phyloP scores from a whole-genome alignment of 306 rosid species.

The Lathyrus tuberosus region DNA sequence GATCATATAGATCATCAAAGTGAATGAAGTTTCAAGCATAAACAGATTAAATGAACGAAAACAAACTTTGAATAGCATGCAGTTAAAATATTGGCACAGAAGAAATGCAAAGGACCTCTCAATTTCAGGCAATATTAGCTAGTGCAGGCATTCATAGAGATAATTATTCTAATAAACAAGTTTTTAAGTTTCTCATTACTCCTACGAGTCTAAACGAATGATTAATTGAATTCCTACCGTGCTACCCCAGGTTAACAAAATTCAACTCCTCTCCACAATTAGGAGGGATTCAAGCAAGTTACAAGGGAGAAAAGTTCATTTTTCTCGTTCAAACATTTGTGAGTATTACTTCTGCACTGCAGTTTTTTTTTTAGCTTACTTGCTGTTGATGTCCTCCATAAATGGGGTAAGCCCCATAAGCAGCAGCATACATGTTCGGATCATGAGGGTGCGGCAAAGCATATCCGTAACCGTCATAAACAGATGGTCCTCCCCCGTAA shows the following conservation, averaged over 20 bases:
- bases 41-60: background rate
- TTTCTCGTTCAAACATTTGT: slow-evolving; percentile 37
- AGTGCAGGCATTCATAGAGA: slow-evolving; percentile 17
- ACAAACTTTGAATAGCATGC: background rate
- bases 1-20: background rate
- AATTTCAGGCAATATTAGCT: slow-evolving; percentile 16
- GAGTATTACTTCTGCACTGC: slow-evolving; percentile 39
- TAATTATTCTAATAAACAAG: slow-evolving; percentile 48
- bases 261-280: slow-evolving; percentile 78
- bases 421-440: slow-evolving; percentile 79
- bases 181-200: slow-evolving; percentile 45
- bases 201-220: slow-evolving; percentile 54
- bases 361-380: slow-evolving; percentile 67
- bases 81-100: background rate
- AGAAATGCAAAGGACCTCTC: background rate
- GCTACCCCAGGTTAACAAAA: slow-evolving; percentile 68
- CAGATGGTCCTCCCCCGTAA: slow-evolving; percentile 77
- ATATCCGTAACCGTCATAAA: slow-evolving; percentile 92
- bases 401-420: slow-evolving; percentile 86
- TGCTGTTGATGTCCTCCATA: slow-evolving; percentile 93
- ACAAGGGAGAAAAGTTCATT: slow-evolving; percentile 45
- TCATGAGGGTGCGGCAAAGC: slow-evolving; percentile 76
- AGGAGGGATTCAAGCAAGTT: slow-evolving; percentile 72
- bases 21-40: background rate
- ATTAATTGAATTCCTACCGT: slow-evolving; percentile 61